Base-by-base conservation (phyloP, 768 basidiomycete genomes). In the Neoboletus subvelutipes region DNA sequence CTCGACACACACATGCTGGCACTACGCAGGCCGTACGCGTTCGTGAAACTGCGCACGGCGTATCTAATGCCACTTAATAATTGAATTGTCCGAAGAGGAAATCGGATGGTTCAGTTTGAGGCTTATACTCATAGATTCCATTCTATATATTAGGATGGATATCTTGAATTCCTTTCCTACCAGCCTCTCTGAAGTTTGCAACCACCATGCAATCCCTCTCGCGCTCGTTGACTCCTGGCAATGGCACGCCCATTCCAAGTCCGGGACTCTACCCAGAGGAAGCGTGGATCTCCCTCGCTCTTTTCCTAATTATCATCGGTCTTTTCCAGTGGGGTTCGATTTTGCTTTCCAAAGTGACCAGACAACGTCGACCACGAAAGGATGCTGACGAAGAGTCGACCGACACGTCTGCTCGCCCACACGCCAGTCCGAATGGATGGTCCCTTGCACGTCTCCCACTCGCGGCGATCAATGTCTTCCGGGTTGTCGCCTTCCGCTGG, bases 401-500 rank as follows among this genome's bases (percentile, higher is more conserved):
- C 0, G 45, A 50, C n/a, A 2, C 50, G 2, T 50, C 61, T 4
- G 4, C 46, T 11, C 46, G 28, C 28, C n/a, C 28, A 7, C 45
- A 56, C 65, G 12, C 12, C 22, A 6, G 70, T 69, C 24, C n/a
- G n/a, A n/a, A 66, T 67, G 20, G 68, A 61, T 10, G 80, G 79
- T 70, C 76, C 70, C 56, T 77, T 72, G 40, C 64, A 31, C 72
- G 75, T 29, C 54, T 78, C 11, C 74, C 76, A 1, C 57, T 63
- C n/a, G 79, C 77, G 2, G 29, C 74, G 22, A 65, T 74, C 34
- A 75, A 81, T 13, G 67, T 66, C 8, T 83, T 83, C 67, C 76
- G 78, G 22, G 77, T 83, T 22, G 54, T 78, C 20, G 76, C 77
- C 8, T 84, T 83, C 63, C 79, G 83, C 15, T 74, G 72, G 64